Percentiles rank a stretch among this genome's conserved stretches.
phyloP scores from a whole-genome alignment of 2,329 filamentous ascomycete species.

The Diaporthe eres region DNA sequence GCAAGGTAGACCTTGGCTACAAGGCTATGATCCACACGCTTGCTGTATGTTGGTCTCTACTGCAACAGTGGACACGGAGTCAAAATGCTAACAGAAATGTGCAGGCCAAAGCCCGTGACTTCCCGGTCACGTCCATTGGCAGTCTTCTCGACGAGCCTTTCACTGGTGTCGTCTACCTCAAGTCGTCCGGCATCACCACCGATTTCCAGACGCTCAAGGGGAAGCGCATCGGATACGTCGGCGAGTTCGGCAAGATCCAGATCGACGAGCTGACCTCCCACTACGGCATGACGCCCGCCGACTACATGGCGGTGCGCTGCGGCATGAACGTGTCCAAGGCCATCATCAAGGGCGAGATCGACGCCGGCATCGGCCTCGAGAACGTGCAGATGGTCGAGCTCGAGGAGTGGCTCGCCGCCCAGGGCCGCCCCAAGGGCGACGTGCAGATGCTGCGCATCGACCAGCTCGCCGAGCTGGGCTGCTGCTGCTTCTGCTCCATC shows the following conservation, averaged over 20 bases:
- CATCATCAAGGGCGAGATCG: conserved; percentile 79
- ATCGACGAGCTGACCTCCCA: conserved; percentile 85
- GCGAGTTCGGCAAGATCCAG: conserved; percentile 87
- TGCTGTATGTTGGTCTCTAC: conserved; percentile 63
- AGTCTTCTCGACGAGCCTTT: conserved; percentile 85
- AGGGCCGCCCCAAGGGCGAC: conserved; percentile 73
- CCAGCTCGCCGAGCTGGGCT: conserved; percentile 82
- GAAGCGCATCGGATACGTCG: conserved; percentile 84
- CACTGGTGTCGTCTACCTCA: conserved; percentile 84
- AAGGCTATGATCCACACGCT: conserved; percentile 90
- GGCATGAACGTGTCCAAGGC: conserved; percentile 87
- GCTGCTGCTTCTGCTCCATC: conserved; percentile 88
- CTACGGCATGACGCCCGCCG: conserved; percentile 79
- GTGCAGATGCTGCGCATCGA: conserved; percentile 88
- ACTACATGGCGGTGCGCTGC: conserved; percentile 84
- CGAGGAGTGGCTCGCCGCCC: conserved; percentile 78
- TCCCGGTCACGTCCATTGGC: conserved; percentile 80
- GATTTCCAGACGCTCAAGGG: conserved; percentile 83
- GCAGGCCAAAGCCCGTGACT: conserved; percentile 79
- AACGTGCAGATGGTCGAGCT: conserved; percentile 89
- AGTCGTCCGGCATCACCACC: conserved; percentile 79
- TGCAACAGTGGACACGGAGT: background rate
- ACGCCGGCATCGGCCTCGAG: conserved; percentile 81
- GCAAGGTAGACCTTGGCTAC: conserved; percentile 83
- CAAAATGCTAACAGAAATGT: background rate